Conservation (phyloP, 306 rosid genomes). For the Rubus idaeus region DNA sequence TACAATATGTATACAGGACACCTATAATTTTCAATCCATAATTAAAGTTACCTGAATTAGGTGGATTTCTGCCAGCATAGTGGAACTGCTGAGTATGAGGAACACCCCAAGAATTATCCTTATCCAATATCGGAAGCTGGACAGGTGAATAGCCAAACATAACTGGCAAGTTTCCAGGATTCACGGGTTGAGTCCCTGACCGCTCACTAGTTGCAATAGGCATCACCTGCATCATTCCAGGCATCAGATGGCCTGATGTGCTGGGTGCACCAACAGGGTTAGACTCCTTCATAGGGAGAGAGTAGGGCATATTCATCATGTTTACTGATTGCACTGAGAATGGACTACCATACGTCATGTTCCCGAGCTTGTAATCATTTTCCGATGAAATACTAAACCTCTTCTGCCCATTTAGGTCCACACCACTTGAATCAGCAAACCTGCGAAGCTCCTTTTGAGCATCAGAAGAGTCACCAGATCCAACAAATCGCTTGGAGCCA, state of each 20-base stretch:
- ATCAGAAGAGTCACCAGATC: conserved; percentile 56
- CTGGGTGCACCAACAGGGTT: conserved; percentile 44
- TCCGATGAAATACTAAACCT: conserved; percentile 55
- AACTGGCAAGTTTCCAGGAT: conserved; percentile 62
- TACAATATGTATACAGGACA: background rate
- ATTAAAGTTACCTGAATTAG: conserved; percentile 62
- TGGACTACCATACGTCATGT: conserved; percentile 47
- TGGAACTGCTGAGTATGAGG: conserved; percentile 79
- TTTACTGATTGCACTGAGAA: conserved; percentile 58
- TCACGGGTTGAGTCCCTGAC: conserved; percentile 52
- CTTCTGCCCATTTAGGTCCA: conserved; percentile 66
- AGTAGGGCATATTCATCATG: conserved; percentile 61
- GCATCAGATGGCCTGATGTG: conserved; percentile 46
- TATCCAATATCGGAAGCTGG: conserved; percentile 79
- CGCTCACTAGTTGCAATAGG: conserved; percentile 54
- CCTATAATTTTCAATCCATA: conserved; percentile 23
- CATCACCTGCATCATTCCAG: conserved; percentile 70
- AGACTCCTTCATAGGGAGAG: conserved; percentile 54
- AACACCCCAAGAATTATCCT: conserved; percentile 78
- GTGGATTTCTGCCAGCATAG: conserved; percentile 57
- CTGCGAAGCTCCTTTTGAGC: conserved; percentile 55
- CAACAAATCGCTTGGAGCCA: conserved; percentile 57
- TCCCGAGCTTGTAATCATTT: conserved; percentile 64
- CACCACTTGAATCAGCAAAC: conserved; percentile 40
- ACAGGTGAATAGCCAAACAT: conserved; percentile 77